A percentile compares a stretch with the other conserved stretches of the same genome.
Conservation (phyloP, 139 green algal genomes). For the Chlorella sp. region DNA sequence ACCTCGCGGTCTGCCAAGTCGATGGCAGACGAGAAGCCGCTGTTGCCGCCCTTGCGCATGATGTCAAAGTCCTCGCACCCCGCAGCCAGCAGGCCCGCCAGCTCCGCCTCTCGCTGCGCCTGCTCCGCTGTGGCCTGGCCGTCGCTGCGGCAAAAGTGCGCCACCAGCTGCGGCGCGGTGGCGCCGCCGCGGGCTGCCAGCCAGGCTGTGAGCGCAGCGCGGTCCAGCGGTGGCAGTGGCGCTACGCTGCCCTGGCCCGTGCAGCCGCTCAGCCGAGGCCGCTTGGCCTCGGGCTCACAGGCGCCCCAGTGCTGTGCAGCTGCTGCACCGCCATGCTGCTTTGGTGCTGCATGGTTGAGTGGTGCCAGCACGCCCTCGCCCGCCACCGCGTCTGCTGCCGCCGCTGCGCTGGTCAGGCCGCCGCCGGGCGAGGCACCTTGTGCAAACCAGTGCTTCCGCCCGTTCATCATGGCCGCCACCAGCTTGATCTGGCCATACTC, state of each 20-base stretch:
- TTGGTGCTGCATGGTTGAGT: not conserved
- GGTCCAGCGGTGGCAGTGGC: not conserved
- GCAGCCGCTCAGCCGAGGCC: not conserved
- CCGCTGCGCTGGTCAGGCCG: not conserved
- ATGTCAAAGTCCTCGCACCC: constrained; percentile 4
- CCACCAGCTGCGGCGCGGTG: not conserved
- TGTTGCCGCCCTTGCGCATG: not conserved
- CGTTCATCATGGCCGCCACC: constrained; percentile 43
- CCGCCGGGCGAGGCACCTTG: too few relatives aligned
- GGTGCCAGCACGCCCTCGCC: too few relatives aligned
- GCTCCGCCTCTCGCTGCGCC: not conserved
- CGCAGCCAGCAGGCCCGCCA: not conserved
- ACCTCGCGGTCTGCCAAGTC: not conserved
- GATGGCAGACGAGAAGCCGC: not conserved
- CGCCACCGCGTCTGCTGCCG: not conserved
- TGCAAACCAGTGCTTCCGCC: constrained; percentile 19
- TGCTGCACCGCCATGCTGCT: too few relatives aligned
- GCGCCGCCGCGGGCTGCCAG: not conserved
- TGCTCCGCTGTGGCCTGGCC: not conserved
- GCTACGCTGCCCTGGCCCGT: too few relatives aligned
- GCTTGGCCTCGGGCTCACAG: not conserved
- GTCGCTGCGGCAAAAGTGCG: not conserved
- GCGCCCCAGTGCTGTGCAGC: too few relatives aligned
- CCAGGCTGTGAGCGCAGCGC: not conserved
- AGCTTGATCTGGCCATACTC: constrained; percentile 51